Evolutionary conservation across 2,329 filamentous ascomycete genomes (phyloP).

Genomic region (Seiridium unicorne): DNA sequence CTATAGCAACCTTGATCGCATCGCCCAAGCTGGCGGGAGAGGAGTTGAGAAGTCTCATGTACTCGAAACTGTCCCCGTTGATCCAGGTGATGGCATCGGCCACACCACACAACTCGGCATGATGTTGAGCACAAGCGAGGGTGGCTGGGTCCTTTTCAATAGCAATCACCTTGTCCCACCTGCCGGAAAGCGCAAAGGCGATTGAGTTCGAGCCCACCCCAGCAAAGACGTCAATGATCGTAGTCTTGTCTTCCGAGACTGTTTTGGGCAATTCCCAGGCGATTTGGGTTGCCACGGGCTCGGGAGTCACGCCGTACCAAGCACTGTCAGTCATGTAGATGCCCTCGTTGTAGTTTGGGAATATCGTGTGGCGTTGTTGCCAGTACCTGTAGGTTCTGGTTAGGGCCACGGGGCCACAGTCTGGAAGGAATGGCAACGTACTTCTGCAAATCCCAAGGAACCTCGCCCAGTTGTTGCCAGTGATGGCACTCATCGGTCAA

Average conservation of each 20-base stretch:
- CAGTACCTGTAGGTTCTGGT: constrained; percentile 67
- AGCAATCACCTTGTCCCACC: constrained; percentile 82
- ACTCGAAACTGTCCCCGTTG: constrained; percentile 80
- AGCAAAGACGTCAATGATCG: constrained; percentile 84
- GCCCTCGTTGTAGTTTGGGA: constrained; percentile 82
- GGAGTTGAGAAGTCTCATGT: constrained; percentile 48
- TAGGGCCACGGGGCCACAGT: neutral
- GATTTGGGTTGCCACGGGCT: constrained; percentile 84
- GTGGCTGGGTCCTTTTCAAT: constrained; percentile 82
- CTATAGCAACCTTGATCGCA: constrained; percentile 37
- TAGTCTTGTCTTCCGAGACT: constrained; percentile 50
- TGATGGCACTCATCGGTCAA: constrained; percentile 69
- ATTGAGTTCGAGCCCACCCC: constrained; percentile 94
- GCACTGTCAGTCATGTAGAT: constrained; percentile 89
- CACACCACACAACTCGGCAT: constrained; percentile 83
- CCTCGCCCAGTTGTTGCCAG: constrained; percentile 67
- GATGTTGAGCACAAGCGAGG: constrained; percentile 87
- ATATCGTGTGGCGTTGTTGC: constrained; percentile 83
- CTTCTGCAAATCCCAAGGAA: constrained; percentile 85
- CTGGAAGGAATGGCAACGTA: constrained; percentile 35
- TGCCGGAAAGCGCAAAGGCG: constrained; percentile 76
- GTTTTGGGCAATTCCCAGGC: constrained; percentile 66
- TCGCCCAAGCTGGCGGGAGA: constrained; percentile 24
- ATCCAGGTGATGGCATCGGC: constrained; percentile 77
- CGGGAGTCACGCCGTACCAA: constrained; percentile 96